phyloP scores from a whole-genome alignment of 2,329 filamentous ascomycete species.

The Trichophyton verrucosum region DNA sequence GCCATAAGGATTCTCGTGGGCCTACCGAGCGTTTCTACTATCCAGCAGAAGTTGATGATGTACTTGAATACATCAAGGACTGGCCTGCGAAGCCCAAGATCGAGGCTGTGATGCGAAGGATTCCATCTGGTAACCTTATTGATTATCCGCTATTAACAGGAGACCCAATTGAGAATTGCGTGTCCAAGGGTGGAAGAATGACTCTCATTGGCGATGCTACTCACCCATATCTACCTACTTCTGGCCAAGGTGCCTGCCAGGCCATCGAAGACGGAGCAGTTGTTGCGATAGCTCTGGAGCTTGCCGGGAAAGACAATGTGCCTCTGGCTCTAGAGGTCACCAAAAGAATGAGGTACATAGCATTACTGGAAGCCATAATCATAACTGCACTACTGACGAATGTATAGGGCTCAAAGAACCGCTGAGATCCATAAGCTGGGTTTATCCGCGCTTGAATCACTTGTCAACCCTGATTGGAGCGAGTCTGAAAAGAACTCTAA shows the following conservation, averaged over 20 bases:
- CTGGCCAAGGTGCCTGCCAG: conserved; percentile 48
- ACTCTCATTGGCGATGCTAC: conserved; percentile 42
- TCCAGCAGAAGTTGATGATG: neutral
- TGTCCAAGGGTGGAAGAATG: conserved; percentile 5
- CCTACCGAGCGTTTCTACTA: neutral
- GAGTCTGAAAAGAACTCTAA: neutral
- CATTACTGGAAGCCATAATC: neutral
- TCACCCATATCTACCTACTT: conserved; percentile 47
- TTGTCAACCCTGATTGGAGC: neutral
- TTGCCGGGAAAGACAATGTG: conserved; percentile 6
- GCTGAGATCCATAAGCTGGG: neutral
- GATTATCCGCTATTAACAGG: neutral
- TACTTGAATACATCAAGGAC: conserved; percentile 1
- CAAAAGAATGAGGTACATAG: conserved; percentile 7
- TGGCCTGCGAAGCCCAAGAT: neutral
- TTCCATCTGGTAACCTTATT: neutral
- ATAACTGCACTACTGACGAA: neutral
- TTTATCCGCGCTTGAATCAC: neutral
- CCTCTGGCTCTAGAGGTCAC: conserved; percentile 2
- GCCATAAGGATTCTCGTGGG: neutral
- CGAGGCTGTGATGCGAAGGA: neutral
- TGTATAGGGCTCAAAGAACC: neutral
- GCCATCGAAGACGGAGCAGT: conserved; percentile 49
- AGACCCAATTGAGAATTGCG: neutral
- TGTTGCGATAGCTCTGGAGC: conserved; percentile 27